Evolutionary conservation across 1,284 basidiomycete genomes (phyloP), one percentile per base, ranked within the genome.

Genomic region (Ustilago bromivora): DNA sequence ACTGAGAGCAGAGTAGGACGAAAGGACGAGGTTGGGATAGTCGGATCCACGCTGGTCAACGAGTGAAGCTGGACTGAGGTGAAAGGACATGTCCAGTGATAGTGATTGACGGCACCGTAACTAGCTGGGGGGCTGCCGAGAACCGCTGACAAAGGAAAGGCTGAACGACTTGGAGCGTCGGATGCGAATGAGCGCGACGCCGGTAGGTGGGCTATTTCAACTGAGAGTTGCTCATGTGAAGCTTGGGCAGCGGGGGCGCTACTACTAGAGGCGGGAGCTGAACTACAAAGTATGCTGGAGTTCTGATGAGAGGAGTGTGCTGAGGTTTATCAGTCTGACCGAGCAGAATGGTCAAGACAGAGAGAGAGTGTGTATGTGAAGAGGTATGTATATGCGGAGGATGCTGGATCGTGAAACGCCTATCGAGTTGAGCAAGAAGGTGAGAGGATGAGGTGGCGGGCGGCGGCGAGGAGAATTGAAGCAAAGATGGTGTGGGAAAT

Each of bases 31-130:
- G 51, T 32, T 63, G 28, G 34, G 15, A 53, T 59, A 63, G 49
- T 64, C 60, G 12, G 38, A 32, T 2, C 51, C 63, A 43, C 40
- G 63, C 52, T 75, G 72, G 15, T 75, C 67, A 4, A 70, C 67
- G 11, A 75, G 64, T 11, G 72, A 70, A 34, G 72, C 67, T 28
- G 66, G 72, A 49, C 61, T 75, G 43, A 75, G 52, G 6, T 64
- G 60, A n/a, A 70, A 66, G 28, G 60, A 23, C 72, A 75, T 75
- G 57, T 40, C 36, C 35, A 46, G 31, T 23, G 51, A 15, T 19
- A 56, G 7, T 11, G 38, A 1, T 46, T 5, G 51, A 17, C 61
- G 57, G 57, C 66, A 59, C 67, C 57, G 52, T 52, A 38, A 59
- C 59, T 52, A 57, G 60, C 56, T 7, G 19, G n/a, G n/a, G 28